Evolutionary conservation across 2,329 filamentous ascomycete species (phyloP), one percentile per base, ranked within the genome.

Genomic region (Clonostachys rhizophaga): DNA sequence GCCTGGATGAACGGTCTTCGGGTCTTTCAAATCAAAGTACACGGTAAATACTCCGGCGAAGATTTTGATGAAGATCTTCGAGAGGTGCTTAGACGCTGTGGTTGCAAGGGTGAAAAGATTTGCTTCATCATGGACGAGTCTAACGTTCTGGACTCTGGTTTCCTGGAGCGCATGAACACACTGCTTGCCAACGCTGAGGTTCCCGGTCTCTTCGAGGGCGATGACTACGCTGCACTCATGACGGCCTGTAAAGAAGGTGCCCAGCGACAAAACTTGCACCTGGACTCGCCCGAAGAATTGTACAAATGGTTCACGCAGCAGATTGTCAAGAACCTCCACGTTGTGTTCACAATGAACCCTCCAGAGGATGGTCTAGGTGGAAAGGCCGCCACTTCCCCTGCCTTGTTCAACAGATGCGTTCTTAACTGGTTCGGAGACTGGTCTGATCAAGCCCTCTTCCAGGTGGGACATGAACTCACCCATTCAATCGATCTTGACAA

Each of bases 261-360:
- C 17, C 94, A 99, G 66, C 86, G 91, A 52, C 94, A 99, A 72
- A 94, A 94, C 43, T 78, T 97, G 49, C 83, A 97, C 49, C 81
- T 99, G 2, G 94, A 99, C 69, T 97, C 94, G 2, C 91, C 96
- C 56, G 95, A 99, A 71, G 94, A 99, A 67, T 76, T 99, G n/a
- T 99, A 99, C 78, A 97, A 97, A 72, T 99, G 94, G 94, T 99
- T 99, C 72, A 99, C 95, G 0, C 89, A 95, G 59, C 94, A 99
- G 66, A 97, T 99, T 59, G 89, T 99, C 64, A 96, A 96, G 75
- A 99, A 99, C 62, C 73, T 99, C 39, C 94, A 99, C 60, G 94
- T 99, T 43, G 94, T 99, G 18, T 99, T 99, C 67, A 99, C 94
- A 4, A 99, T 99, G 94, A 99, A 99, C 67, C 94, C 94, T 13